A percentile compares a stretch with the other conserved stretches of the same genome.
These are phyloP conservation scores for Arachnomyces sp. DNA, from an alignment of 2,329 filamentous ascomycete species.

Conservation along the genomic window DNA sequence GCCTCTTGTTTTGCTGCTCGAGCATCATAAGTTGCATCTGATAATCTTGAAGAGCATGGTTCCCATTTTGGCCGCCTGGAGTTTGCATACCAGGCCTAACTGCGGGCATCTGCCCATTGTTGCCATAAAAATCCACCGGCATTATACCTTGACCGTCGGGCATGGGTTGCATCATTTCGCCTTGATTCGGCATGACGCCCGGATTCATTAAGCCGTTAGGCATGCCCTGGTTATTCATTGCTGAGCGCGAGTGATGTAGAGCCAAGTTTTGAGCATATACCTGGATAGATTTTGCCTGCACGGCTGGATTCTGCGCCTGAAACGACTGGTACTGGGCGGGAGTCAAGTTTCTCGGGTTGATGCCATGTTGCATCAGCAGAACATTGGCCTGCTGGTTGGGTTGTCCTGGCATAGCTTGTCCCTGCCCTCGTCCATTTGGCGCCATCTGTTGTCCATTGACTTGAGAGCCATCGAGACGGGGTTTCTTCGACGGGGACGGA, in stretches of 20 bases:
- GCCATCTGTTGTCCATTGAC: slow-evolving; percentile 73
- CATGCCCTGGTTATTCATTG: slow-evolving; percentile 72
- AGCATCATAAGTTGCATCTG: slow-evolving; percentile 63
- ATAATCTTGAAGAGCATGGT: slow-evolving; percentile 60
- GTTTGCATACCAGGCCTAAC: slow-evolving; percentile 19
- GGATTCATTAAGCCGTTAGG: slow-evolving; percentile 60
- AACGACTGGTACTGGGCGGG: slow-evolving; percentile 65
- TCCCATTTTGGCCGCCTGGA: slow-evolving; percentile 33
- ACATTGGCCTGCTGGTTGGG: slow-evolving; percentile 44
- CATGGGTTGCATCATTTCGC: slow-evolving; percentile 71
- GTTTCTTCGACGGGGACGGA: slow-evolving; percentile 85
- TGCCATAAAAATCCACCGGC: slow-evolving; percentile 50
- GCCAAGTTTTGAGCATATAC: slow-evolving; percentile 79
- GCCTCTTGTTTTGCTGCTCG: slow-evolving; percentile 61
- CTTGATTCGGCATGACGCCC: slow-evolving; percentile 62
- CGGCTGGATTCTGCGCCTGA: slow-evolving; percentile 46
- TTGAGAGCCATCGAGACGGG: slow-evolving; percentile 64
- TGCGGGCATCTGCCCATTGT: slow-evolving; percentile 41
- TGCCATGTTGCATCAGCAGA: slow-evolving; percentile 53
- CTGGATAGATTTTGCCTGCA: slow-evolving; percentile 76
- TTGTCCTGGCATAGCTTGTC: slow-evolving; percentile 63
- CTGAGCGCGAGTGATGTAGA: slow-evolving; percentile 67
- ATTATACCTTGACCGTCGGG: slow-evolving; percentile 49
- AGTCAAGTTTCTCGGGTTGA: slow-evolving; percentile 66
- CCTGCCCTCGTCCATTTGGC: slow-evolving; percentile 61